These are phyloP conservation scores for Cicer arietinum DNA, from an alignment of 306 rosid species.

Conservation along the genomic window DNA sequence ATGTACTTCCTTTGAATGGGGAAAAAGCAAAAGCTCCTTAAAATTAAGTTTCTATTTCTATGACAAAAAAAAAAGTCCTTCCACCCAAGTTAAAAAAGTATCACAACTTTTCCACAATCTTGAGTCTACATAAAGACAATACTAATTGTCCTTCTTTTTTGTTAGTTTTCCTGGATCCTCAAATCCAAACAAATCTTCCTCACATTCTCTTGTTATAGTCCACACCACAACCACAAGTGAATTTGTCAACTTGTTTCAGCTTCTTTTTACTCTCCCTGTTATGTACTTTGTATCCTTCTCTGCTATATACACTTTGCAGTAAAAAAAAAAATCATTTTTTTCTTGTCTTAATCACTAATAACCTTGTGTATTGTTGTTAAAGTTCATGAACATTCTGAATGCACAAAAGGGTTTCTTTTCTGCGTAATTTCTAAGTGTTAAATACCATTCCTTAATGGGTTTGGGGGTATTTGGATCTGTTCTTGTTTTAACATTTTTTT, in stretches of 20 bases:
- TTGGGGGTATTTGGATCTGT: conserved; percentile 64
- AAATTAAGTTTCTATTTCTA: neutral
- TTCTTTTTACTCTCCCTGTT: conserved; percentile 18
- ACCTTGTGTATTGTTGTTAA: neutral
- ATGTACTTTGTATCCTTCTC: conserved; percentile 27
- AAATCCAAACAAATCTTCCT: conserved; percentile 56
- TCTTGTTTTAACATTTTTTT: conserved; percentile 64
- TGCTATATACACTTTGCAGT: conserved; percentile 33
- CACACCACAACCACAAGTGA: conserved; percentile 46
- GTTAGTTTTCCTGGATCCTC: conserved; percentile 50
- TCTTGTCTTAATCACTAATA: neutral
- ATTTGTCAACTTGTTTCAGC: conserved; percentile 16
- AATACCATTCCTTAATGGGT: conserved; percentile 61
- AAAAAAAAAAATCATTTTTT: conserved; percentile 12
- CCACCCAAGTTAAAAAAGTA: conserved; percentile 43
- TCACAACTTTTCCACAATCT: conserved; percentile 41
- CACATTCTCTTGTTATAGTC: conserved; percentile 55
- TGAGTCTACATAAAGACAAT: conserved; percentile 51
- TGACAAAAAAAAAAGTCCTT: conserved; percentile 32
- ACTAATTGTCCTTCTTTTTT: conserved; percentile 39
- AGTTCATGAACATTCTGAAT: conserved; percentile 16
- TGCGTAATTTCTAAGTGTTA: conserved; percentile 32
- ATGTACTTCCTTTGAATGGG: conserved; percentile 38
- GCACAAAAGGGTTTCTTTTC: conserved; percentile 38
- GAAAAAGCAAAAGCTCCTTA: conserved; percentile 6